Base-by-base conservation (phyloP, 345 rosid species). In the Pistacia integerrima region DNA sequence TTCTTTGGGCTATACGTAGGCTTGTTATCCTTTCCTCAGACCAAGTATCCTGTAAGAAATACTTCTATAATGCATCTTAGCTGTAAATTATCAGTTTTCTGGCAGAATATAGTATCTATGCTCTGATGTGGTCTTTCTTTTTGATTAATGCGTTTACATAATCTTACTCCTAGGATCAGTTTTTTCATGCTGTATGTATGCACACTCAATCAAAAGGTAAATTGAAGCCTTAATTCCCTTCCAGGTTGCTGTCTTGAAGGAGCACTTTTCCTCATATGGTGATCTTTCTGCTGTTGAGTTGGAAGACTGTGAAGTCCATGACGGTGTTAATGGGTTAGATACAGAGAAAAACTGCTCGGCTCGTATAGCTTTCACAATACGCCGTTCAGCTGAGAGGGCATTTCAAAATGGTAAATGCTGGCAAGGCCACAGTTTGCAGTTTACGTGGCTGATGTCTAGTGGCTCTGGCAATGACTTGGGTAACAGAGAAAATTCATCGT, bases 321-420 rank as follows among this genome's bases (percentile, higher is more conserved):
- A 80, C 61, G 67, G 67, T 70, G 78, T 38, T 67, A 77, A 84
- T 67, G 84, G 76, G 7, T 80, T 83, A 35, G 88, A 81, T 71
- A 77, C 77, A 38, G 61, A 36, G 36, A 84, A 82, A 68, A 79
- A 75, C 78, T 86, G 79, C 84, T 86, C 87, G 51, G 97, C 86
- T 59, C 78, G 74, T 48, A 65, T 93, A 73, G 88, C 86, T 64
- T 96, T 85, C 75, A 75, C 82, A 72, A 85, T 88, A 49, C 97
- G 93, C 5, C 82, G 59, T 17, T 80, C 97, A 52, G 98, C 98
- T 10, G 98, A 96, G 85, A 90, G 77, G 80, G 99, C 99, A 66
- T 92, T 92, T 80, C 70, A 76, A 16, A 89, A 90, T 80, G 96
- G 88, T 79, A 96, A 92, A 83, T 82, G 83, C 76, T 96, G 98